phyloP scores from a whole-genome alignment of 805 yeast genomes.

The Metschnikowia baotianmanensis region DNA sequence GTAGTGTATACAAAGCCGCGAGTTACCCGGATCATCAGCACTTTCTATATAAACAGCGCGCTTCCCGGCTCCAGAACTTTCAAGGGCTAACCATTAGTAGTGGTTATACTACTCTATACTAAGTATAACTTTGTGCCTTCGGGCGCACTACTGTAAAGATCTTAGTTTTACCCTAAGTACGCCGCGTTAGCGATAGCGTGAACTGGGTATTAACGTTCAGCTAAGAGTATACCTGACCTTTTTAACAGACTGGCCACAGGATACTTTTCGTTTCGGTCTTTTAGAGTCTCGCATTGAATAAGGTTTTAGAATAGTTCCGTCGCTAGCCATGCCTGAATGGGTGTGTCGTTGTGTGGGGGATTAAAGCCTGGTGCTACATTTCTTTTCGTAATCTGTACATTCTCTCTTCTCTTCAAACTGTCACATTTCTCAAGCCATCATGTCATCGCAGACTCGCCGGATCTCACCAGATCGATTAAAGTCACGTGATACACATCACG shows the following conservation, averaged over 20 bases:
- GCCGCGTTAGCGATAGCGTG: constrained; percentile 44
- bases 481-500: constrained; percentile 3
- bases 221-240: constrained; percentile 69
- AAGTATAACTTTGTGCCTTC: constrained; percentile 54
- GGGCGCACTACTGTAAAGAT: constrained; percentile 40
- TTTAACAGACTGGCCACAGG: constrained; percentile 73
- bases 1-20: constrained; percentile 6
- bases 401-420: background rate
- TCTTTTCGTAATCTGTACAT: constrained; percentile 1
- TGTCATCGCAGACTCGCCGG: background rate
- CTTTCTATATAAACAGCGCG: constrained; percentile 15
- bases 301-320: constrained; percentile 33
- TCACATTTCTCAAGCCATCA: background rate
- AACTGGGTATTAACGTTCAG: constrained; percentile 47
- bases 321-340: constrained; percentile 21
- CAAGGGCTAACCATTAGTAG: constrained; percentile 61
- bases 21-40: constrained; percentile 16
- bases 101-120: constrained; percentile 68
- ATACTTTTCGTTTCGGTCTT: constrained; percentile 74
- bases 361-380: constrained; percentile 55
- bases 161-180: constrained; percentile 35
- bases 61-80: constrained; percentile 13
- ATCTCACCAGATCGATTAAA: too few relatives aligned
- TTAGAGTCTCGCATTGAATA: constrained; percentile 50
- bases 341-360: constrained; percentile 32